Evolutionary conservation across 768 basidiomycete genomes (phyloP), one percentile per base, ranked within the genome.

Genomic region (Saitozyma podzolica): DNA sequence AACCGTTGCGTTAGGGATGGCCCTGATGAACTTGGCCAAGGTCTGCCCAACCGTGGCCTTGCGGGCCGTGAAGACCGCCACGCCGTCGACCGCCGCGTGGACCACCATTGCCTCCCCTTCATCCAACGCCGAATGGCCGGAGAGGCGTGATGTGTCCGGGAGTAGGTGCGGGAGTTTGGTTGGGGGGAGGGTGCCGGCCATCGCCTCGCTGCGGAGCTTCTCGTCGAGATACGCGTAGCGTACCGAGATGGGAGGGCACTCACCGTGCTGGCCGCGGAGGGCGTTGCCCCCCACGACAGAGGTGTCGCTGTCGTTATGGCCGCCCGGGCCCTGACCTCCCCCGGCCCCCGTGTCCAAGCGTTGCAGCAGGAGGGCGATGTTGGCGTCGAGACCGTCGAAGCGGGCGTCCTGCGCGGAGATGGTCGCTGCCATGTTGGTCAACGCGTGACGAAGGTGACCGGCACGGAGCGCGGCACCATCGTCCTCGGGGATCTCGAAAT

Each of bases 201-300:
- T 52, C 13, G 51, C 51, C 9, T 52, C 51, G 51, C 20, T 47
- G 10, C 45, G n/a, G n/a, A n/a, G n/a, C n/a, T n/a, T n/a, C n/a
- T n/a, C n/a, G n/a, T n/a, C n/a, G n/a, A n/a, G n/a, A 39, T 39
- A 56, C 9, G 17, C 8, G 40, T 39, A 56, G 40, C 54, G 54
- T 10, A 56, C 54, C 9, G 9, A 10, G 54, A 56, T 42, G 13
- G 17, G 20, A 13, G 17, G 20, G 54, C 54, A 56, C 54, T 37
- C 20, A 56, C 54, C 54, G 40, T 56, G 40, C 9, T 9, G 9
- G 13, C 54, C 54, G 13, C 54, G 54, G n/a, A n/a, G 45, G n/a
- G 45, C 10, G 45, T 47, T 47, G 10, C 10, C n/a, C 10, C 10
- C 45, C 10, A 10, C 45, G 45, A 10, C 45, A 47, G n/a, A n/a